A percentile compares a stretch with the other conserved stretches of the same genome.
phyloP scores from a whole-genome alignment of 2,329 filamentous ascomycete species.

The Aspergillus japonicus region DNA sequence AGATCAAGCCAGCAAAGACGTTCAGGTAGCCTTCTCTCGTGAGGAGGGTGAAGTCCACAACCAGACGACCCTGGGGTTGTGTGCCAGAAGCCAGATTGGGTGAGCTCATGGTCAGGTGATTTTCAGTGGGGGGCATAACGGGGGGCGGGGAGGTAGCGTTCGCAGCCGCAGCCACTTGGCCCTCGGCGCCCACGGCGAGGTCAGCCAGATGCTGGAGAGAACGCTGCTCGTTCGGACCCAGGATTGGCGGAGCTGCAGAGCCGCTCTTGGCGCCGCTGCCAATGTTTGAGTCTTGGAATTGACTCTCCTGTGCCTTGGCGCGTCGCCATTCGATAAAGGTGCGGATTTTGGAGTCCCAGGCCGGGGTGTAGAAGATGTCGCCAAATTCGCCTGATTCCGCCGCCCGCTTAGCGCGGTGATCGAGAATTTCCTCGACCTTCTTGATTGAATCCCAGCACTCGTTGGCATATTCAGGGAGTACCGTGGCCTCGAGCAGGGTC shows the following conservation, averaged over 20 bases:
- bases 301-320: conserved; percentile 33
- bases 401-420: conserved; percentile 41
- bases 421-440: conserved; percentile 52
- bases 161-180: conserved; percentile 33
- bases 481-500: conserved; percentile 44
- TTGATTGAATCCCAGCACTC: conserved; percentile 47
- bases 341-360: conserved; percentile 44
- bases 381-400: conserved; percentile 35
- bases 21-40: conserved; percentile 45
- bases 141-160: conserved; percentile 31
- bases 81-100: conserved; percentile 26
- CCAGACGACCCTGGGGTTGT: conserved; percentile 31
- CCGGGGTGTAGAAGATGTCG: conserved; percentile 39
- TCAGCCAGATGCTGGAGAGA: conserved; percentile 46
- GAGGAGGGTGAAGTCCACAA: conserved; percentile 43
- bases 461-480: conserved; percentile 38
- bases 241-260: conserved; percentile 31
- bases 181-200: conserved; percentile 45
- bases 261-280: conserved; percentile 12
- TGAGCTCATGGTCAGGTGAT: conserved; percentile 25
- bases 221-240: conserved; percentile 45
- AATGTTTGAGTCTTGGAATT: conserved; percentile 28
- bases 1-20: conserved; percentile 39
- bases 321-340: conserved; percentile 41
- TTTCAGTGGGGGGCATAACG: conserved; percentile 24